Percentiles rank a stretch among this genome's conserved stretches.
phyloP scores from a whole-genome alignment of 2,329 filamentous ascomycete genomes.

The Clarireedia monteithiana region DNA sequence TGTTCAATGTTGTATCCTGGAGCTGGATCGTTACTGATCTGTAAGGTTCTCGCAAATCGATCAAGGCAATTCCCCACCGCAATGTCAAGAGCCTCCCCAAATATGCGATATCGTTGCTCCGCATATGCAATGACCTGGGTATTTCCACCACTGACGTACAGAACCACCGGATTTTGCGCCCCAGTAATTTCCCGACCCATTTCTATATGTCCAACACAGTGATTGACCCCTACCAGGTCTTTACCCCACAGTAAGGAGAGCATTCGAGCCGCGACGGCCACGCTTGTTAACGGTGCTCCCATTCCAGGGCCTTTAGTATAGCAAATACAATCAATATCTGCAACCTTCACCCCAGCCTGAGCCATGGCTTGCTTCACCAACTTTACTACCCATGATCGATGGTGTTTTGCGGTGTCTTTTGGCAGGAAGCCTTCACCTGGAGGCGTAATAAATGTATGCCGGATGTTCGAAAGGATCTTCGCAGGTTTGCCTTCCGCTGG shows the following conservation, averaged over 20 bases:
- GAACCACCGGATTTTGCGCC: constrained; percentile 82
- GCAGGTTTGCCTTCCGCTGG: constrained; percentile 42
- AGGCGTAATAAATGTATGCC: constrained; percentile 87
- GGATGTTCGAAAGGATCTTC: constrained; percentile 81
- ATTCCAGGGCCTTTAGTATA: constrained; percentile 95
- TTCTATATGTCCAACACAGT: constrained; percentile 97
- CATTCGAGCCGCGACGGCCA: constrained; percentile 78
- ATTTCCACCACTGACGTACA: constrained; percentile 94
- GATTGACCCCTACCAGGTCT: constrained; percentile 90
- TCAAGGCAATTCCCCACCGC: constrained; percentile 97
- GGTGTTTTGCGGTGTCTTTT: constrained; percentile 91
- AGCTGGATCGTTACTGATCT: constrained; percentile 90
- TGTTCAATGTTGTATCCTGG: constrained; percentile 98
- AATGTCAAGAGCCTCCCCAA: constrained; percentile 95
- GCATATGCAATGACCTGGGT: constrained; percentile 98
- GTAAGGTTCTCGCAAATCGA: constrained; percentile 83
- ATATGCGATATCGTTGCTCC: constrained; percentile 90
- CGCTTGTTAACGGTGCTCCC: constrained; percentile 84
- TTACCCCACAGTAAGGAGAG: constrained; percentile 78
- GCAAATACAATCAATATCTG: constrained; percentile 83
- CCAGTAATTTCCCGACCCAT: constrained; percentile 94
- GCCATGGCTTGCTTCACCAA: constrained; percentile 74
- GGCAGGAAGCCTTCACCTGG: constrained; percentile 92
- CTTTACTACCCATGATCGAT: constrained; percentile 74
- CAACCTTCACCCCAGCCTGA: constrained; percentile 52